phyloP scores from a whole-genome alignment of 1,284 basidiomycete species.

The Heterobasidion irregulare region DNA sequence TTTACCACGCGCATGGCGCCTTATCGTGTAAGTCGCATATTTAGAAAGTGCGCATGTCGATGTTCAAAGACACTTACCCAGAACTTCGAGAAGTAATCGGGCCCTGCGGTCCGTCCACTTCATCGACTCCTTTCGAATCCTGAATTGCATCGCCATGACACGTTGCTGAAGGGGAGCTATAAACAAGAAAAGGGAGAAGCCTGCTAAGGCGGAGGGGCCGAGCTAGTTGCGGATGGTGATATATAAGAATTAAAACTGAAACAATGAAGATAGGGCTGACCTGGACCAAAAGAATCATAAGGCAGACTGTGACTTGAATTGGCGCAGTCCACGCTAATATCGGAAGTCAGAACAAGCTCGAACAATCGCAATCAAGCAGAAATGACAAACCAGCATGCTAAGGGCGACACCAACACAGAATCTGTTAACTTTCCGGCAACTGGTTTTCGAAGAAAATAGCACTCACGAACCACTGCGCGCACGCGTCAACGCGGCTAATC shows the following conservation, averaged over 20 bases:
- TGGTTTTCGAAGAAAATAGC: background rate
- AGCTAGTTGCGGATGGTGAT: slow-evolving; percentile 25
- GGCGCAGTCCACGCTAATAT: slow-evolving; percentile 65
- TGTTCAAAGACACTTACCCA: slow-evolving; percentile 29
- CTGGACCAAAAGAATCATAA: slow-evolving; percentile 60
- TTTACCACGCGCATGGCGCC: slow-evolving; percentile 88
- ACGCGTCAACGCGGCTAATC: slow-evolving; percentile 47
- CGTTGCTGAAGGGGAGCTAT: slow-evolving; percentile 54
- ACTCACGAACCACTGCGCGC: slow-evolving; percentile 65
- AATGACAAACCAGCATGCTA: slow-evolving; percentile 30
- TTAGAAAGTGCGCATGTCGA: no score
- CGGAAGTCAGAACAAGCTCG: slow-evolving; percentile 14
- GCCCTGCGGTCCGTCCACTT: slow-evolving; percentile 86
- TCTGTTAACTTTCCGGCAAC: no score
- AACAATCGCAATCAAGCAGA: slow-evolving; percentile 1
- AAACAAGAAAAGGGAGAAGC: slow-evolving; percentile 75
- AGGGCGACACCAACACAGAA: slow-evolving; percentile 21
- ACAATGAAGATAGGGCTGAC: background rate
- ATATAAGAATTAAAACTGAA: background rate
- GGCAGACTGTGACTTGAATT: slow-evolving; percentile 64
- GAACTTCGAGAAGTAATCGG: slow-evolving; percentile 75
- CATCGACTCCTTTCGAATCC: slow-evolving; percentile 72
- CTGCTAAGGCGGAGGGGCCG: slow-evolving; percentile 76
- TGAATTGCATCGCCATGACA: slow-evolving; percentile 73
- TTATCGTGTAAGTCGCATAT: background rate